Evolutionary conservation across 2,329 filamentous ascomycete genomes (phyloP), one percentile per base, ranked within the genome.

Genomic region (Thermothelomyces thermophilus): DNA sequence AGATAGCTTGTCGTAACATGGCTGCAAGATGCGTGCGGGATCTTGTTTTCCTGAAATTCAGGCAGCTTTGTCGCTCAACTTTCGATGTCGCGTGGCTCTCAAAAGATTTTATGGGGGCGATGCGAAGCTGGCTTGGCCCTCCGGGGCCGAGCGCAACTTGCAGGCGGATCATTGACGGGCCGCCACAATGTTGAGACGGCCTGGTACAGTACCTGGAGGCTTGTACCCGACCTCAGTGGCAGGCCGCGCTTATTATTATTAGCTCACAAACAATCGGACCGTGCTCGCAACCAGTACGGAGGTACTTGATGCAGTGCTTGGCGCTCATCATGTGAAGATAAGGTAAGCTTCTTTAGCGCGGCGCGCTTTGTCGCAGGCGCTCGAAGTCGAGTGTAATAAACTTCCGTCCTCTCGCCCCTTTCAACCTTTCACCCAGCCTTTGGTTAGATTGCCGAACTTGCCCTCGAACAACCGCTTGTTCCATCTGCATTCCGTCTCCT

Each of bases 1-100:
- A 63, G 44, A 75, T 52, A 48, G 67, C 66, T 62, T 74, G 71
- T 60, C 72, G 71, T 56, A 76, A 66, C 73, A 76, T 76, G 30
- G 48, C 63, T 46, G 46, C 34, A 9, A 39, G 46, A 16, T 46
- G 42, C 34, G 33, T 39, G 42, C n/a, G 17, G 35, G 50, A 22
- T 46, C 30, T 54, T 19, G 16, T 39, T 9, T 26, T 46, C 7
- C n/a, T 28, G 14, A 39, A 17, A 24, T 17, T 35, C 11, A 11
- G 10, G 5, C 14, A 31, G 14, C 33, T 35, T 4, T 31, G 24
- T 31, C 6, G 16, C 34, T 40, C 34, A 35, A 35, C 16, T 16
- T 13, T 46, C 30, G 13, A 30, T 13, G 34, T 55, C 52, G 52
- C 35, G 52, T 55, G 50, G 41, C 44, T 43, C 41, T 47, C 44